phyloP scores from a whole-genome alignment of 257 asterid species.

The Echium plantagineum region DNA sequence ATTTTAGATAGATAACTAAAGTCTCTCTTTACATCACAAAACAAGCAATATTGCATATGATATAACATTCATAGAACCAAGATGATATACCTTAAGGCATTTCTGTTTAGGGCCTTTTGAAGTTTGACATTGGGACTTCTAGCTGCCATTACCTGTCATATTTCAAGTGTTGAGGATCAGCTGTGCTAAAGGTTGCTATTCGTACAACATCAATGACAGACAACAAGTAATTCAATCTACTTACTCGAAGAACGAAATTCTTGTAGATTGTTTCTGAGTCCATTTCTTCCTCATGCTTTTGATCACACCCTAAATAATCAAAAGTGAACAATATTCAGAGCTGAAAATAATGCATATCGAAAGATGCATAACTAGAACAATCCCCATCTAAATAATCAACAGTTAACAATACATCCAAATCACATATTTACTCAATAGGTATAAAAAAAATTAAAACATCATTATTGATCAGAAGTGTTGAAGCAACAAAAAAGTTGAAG shows the following conservation, averaged over 20 bases:
- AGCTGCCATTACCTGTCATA: slow-evolving; percentile 88
- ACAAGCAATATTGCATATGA: not conserved
- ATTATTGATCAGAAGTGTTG: too few relatives aligned
- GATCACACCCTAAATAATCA: slow-evolving; percentile 71
- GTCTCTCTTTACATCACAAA: not conserved
- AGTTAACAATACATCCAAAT: too few relatives aligned
- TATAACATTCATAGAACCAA: not conserved
- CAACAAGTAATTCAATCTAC: slow-evolving; percentile 15
- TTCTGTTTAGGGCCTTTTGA: slow-evolving; percentile 56
- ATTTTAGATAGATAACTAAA: not conserved
- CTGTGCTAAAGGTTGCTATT: not conserved
- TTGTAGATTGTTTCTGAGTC: slow-evolving; percentile 75
- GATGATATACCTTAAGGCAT: slow-evolving; percentile 43
- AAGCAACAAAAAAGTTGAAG: too few relatives aligned
- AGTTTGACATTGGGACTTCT: slow-evolving; percentile 81
- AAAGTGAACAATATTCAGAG: not conserved
- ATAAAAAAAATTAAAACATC: too few relatives aligned
- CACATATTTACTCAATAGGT: too few relatives aligned
- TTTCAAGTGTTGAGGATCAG: not conserved
- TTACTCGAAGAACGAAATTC: slow-evolving; percentile 80
- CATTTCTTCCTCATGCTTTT: slow-evolving; percentile 86
- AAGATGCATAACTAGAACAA: not conserved
- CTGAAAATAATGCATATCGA: not conserved
- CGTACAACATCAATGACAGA: slow-evolving; percentile 1
- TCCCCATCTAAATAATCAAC: too few relatives aligned